phyloP scores from a whole-genome alignment of 495 filamentous ascomycete species.

The Xylaria longipes region DNA sequence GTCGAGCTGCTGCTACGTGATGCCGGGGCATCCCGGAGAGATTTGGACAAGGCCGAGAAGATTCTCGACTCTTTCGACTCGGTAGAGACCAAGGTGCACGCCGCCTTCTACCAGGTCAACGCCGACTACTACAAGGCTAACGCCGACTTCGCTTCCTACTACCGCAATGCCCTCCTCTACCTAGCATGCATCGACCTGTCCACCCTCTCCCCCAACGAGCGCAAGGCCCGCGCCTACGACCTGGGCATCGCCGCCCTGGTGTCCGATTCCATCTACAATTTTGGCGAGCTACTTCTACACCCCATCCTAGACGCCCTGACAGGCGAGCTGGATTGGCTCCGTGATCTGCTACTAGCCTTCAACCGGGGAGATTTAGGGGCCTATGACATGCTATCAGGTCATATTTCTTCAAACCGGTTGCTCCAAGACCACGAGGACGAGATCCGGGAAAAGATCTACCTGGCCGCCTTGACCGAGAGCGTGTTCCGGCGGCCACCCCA shows the following conservation, averaged over 20 bases:
- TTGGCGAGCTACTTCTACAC: slow-evolving; percentile 96
- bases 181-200: slow-evolving; percentile 92
- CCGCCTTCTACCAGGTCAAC: slow-evolving; percentile 94
- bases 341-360: slow-evolving; percentile 93
- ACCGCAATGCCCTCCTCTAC: slow-evolving; percentile 96
- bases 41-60: slow-evolving; percentile 84
- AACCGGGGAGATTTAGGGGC: slow-evolving; percentile 92
- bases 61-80: slow-evolving; percentile 92
- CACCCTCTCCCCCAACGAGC: slow-evolving; percentile 72
- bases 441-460: slow-evolving; percentile 96
- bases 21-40: slow-evolving; percentile 76
- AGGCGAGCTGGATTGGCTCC: slow-evolving; percentile 76
- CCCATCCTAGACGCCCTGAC: slow-evolving; percentile 88
- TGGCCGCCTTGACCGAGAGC: slow-evolving; percentile 92
- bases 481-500: slow-evolving; percentile 96
- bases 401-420: slow-evolving; percentile 78
- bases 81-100: slow-evolving; percentile 95
- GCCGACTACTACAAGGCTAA: slow-evolving; percentile 95
- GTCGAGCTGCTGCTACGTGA: slow-evolving; percentile 82
- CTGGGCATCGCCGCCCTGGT: slow-evolving; percentile 90
- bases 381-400: slow-evolving; percentile 79
- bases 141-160: slow-evolving; percentile 91
- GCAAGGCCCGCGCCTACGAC: slow-evolving; percentile 84
- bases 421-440: slow-evolving; percentile 79
- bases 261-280: slow-evolving; percentile 97